Percentiles rank a stretch among this genome's conserved stretches.
phyloP scores from a whole-genome alignment of 2,329 filamentous ascomycete species.

The Penicillium sp. region DNA sequence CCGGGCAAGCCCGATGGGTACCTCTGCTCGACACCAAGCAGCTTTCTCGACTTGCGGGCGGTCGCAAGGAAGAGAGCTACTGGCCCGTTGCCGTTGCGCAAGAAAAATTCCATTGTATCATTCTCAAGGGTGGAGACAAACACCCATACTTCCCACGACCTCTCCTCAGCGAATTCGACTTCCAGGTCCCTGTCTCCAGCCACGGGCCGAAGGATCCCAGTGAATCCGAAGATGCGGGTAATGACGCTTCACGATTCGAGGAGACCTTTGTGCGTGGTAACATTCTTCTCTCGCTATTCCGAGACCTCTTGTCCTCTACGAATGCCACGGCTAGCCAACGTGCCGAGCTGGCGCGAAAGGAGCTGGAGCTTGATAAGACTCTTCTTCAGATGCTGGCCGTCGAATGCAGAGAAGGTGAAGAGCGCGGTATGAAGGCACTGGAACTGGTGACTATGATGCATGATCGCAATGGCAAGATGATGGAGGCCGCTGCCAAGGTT shows the following conservation, averaged over 20 bases:
- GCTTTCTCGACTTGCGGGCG: slow-evolving; percentile 77
- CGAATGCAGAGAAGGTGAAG: slow-evolving; percentile 91
- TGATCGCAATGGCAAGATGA: slow-evolving; percentile 82
- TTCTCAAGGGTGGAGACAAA: slow-evolving; percentile 90
- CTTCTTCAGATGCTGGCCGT: slow-evolving; percentile 83
- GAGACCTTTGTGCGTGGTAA: slow-evolving; percentile 77
- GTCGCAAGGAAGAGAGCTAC: slow-evolving; percentile 85
- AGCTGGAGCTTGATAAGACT: slow-evolving; percentile 86
- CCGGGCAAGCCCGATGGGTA: slow-evolving; percentile 85
- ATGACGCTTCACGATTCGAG: slow-evolving; percentile 62
- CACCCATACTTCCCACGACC: slow-evolving; percentile 92
- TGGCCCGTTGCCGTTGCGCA: slow-evolving; percentile 94
- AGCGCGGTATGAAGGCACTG: slow-evolving; percentile 89
- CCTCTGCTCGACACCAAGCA: slow-evolving; percentile 88
- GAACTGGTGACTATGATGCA: slow-evolving; percentile 86
- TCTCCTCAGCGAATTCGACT: slow-evolving; percentile 89
- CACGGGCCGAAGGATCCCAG: slow-evolving; percentile 43
- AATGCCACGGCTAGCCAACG: slow-evolving; percentile 67
- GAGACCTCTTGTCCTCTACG: slow-evolving; percentile 71
- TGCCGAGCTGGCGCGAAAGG: slow-evolving; percentile 66
- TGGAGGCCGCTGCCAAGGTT: slow-evolving; percentile 87
- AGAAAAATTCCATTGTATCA: slow-evolving; percentile 96
- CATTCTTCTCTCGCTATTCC: slow-evolving; percentile 71
- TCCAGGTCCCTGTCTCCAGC: slow-evolving; percentile 76
- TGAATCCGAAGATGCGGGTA: slow-evolving; percentile 44